Conservation (phyloP, 495 filamentous ascomycete species). For the Penicillium robsamsonii region DNA sequence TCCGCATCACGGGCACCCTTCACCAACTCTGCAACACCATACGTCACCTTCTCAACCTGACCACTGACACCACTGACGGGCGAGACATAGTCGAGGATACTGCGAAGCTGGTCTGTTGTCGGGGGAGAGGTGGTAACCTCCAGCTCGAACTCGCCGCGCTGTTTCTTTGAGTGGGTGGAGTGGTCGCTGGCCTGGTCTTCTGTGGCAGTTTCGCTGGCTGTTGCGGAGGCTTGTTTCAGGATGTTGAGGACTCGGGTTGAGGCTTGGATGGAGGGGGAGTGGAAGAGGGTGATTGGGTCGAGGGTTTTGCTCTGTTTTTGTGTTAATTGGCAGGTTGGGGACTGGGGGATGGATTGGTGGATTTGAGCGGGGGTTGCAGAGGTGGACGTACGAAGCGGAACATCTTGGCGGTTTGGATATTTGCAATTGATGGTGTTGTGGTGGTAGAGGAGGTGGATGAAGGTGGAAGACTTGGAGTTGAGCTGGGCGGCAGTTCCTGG, state of each 20-base stretch:
- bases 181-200: slow-evolving; percentile 66
- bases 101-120: slow-evolving; percentile 79
- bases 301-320: slow-evolving; percentile 67
- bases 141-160: slow-evolving; percentile 74
- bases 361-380: not conserved
- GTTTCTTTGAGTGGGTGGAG: slow-evolving; percentile 50
- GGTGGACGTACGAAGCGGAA: slow-evolving; percentile 42
- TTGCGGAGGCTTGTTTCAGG: slow-evolving; percentile 71
- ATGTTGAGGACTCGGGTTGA: slow-evolving; percentile 67
- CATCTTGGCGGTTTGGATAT: slow-evolving; percentile 30
- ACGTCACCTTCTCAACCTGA: slow-evolving; percentile 26
- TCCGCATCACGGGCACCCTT: slow-evolving; percentile 65
- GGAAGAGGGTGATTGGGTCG: slow-evolving; percentile 95
- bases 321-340: slow-evolving; percentile 7
- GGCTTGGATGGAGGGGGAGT: slow-evolving; percentile 63
- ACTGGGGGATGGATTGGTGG: slow-evolving; percentile 2
- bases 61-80: slow-evolving; percentile 40
- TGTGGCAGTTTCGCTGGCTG: slow-evolving; percentile 56
- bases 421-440: not conserved
- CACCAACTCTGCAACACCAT: slow-evolving; percentile 54
- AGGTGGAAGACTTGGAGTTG: not conserved
- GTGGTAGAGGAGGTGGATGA: not conserved
- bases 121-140: slow-evolving; percentile 79
- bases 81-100: slow-evolving; percentile 82
- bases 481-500: slow-evolving; percentile 13